Evolutionary conservation across 306 rosid species (phyloP).

Genomic region (Dryas drummondii): DNA sequence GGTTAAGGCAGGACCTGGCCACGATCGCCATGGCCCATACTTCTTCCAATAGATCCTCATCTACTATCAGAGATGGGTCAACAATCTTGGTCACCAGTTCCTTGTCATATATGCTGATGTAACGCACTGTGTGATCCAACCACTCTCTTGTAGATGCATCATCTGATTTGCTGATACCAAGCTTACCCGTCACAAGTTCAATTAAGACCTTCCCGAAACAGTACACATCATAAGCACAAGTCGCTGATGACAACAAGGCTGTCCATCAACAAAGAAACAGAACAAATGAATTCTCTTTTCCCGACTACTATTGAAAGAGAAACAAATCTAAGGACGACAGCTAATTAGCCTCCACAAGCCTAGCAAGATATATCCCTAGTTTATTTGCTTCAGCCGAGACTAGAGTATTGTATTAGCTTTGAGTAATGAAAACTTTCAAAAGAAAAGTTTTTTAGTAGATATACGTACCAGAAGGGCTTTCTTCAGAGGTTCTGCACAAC

Average conservation of each 20-base stretch:
- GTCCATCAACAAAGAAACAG: constrained; percentile 34
- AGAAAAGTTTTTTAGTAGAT: constrained; percentile 15
- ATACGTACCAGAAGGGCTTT: constrained; percentile 54
- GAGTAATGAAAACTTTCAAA: background rate
- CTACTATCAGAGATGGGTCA: constrained; percentile 75
- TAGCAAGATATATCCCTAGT: no score
- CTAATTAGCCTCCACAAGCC: background rate
- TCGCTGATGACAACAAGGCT: constrained; percentile 54
- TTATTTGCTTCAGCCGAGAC: no score
- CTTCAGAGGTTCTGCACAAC: constrained; percentile 65
- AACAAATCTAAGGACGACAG: constrained; percentile 2
- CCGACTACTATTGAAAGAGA: background rate
- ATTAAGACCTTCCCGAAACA: constrained; percentile 85
- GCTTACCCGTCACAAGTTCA: constrained; percentile 88
- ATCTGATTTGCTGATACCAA: constrained; percentile 61
- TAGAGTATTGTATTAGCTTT: no score
- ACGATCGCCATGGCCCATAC: constrained; percentile 96
- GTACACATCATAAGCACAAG: constrained; percentile 70
- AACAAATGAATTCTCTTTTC: constrained; percentile 2
- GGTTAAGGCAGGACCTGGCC: constrained; percentile 90
- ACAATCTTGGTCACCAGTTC: constrained; percentile 65
- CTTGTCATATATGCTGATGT: constrained; percentile 64
- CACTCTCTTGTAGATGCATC: constrained; percentile 68
- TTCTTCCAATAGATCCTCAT: constrained; percentile 90
- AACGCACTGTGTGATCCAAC: constrained; percentile 60